Percentiles rank a stretch among this genome's conserved stretches.
Evolutionary conservation across 2,329 filamentous ascomycete genomes (phyloP).

Genomic region (Botrytis hyacinthi): DNA sequence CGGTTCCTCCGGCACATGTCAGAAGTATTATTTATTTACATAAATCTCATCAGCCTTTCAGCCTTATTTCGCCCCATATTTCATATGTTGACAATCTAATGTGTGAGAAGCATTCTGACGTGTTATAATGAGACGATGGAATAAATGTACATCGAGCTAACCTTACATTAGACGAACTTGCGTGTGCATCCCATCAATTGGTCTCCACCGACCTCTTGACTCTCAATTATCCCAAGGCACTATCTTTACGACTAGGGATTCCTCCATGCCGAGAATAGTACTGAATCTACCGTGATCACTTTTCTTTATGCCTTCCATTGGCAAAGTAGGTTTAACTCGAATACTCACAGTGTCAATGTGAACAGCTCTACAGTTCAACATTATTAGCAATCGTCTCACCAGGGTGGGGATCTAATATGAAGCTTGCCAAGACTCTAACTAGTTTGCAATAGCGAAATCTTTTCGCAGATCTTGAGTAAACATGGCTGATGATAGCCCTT

Average conservation of each 20-base stretch:
- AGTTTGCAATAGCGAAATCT: no score
- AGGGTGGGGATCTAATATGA: no score
- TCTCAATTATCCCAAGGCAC: constrained; percentile 20
- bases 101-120: not conserved
- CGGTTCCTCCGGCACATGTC: not conserved
- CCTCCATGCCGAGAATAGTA: no score
- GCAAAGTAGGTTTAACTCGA: no score
- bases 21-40: not conserved
- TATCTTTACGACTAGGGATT: not conserved
- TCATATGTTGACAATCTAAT: not conserved
- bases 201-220: not conserved
- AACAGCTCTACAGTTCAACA: no score
- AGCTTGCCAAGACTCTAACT: no score
- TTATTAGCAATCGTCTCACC: no score
- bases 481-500: no score
- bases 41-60: not conserved
- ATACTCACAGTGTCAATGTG: no score
- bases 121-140: not conserved
- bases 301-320: no score
- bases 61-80: constrained; percentile 6
- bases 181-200: not conserved
- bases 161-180: not conserved
- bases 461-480: no score
- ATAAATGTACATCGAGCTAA: not conserved
- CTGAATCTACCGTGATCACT: no score